phyloP scores from a whole-genome alignment of 768 basidiomycete genomes.

The Tylopilus felleus region DNA sequence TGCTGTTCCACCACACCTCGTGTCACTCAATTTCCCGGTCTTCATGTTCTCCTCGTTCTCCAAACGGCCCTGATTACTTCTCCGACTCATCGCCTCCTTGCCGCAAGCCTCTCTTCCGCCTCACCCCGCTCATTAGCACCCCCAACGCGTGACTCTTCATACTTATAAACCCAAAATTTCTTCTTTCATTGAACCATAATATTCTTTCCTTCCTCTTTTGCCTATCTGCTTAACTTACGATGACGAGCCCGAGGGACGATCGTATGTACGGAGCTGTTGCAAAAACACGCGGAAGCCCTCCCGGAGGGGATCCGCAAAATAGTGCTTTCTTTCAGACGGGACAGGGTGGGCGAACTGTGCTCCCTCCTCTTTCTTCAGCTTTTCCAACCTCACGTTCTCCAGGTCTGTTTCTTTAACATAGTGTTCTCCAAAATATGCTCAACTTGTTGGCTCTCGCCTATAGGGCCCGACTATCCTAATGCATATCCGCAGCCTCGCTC shows the following conservation, averaged over 20 bases:
- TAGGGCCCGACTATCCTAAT: slow-evolving; percentile 60
- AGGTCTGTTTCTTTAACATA: slow-evolving; percentile 72
- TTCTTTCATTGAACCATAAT: slow-evolving; percentile 43
- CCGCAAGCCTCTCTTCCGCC: slow-evolving; percentile 32
- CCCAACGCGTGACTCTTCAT: slow-evolving; percentile 41
- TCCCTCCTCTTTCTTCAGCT: slow-evolving; percentile 80
- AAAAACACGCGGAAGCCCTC: slow-evolving; percentile 62
- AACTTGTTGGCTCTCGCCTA: slow-evolving; percentile 52
- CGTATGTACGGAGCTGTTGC: slow-evolving; percentile 63
- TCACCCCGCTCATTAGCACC: slow-evolving; percentile 42
- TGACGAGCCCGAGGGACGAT: slow-evolving; percentile 71
- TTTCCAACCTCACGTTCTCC: slow-evolving; percentile 89
- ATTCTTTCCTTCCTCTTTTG: slow-evolving; percentile 49
- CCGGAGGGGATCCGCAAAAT: slow-evolving; percentile 58
- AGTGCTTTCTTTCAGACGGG: slow-evolving; percentile 69
- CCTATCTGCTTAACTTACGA: slow-evolving; percentile 57
- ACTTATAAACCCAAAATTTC: slow-evolving; percentile 54
- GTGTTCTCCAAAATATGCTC: slow-evolving; percentile 54
- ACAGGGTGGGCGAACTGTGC: slow-evolving; percentile 88
- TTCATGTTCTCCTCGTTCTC: slow-evolving; percentile 52
- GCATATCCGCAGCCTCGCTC: slow-evolving; percentile 65
- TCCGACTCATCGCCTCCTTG: slow-evolving; percentile 36
- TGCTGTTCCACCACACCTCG: slow-evolving; percentile 46
- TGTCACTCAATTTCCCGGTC: slow-evolving; percentile 37
- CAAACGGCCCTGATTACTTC: slow-evolving; percentile 41